These are phyloP conservation scores for Boletus reticulatus DNA, from an alignment of 768 basidiomycete genomes.

Conservation along the genomic window DNA sequence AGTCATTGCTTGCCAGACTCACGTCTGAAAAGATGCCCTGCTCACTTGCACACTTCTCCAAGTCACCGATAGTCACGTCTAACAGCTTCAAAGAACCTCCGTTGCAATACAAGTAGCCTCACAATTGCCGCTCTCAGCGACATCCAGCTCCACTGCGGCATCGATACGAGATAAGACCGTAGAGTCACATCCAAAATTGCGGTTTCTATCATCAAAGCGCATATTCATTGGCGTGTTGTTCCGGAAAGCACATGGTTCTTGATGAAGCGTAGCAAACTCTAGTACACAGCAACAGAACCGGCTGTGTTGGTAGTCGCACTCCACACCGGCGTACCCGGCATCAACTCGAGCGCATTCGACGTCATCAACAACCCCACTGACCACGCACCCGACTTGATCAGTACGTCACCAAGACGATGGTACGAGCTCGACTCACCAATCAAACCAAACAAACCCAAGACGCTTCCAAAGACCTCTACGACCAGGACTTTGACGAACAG, in stretches of 20 bases:
- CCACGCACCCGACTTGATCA: background rate
- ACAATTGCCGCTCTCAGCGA: too few species aligned
- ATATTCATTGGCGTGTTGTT: too few species aligned
- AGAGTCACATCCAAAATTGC: too few species aligned
- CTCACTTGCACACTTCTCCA: too few species aligned
- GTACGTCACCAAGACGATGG: background rate
- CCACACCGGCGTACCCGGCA: conserved; percentile 33
- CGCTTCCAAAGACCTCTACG: conserved; percentile 91
- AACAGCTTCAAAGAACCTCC: too few species aligned
- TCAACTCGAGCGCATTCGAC: conserved; percentile 60
- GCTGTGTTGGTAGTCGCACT: conserved; percentile 26
- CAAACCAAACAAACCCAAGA: conserved; percentile 88
- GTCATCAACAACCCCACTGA: conserved; percentile 83
- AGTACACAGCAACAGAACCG: conserved; percentile 35
- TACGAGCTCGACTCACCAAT: conserved; percentile 60
- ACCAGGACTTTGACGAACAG: conserved; percentile 97
- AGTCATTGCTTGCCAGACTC: too few species aligned
- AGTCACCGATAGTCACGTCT: too few species aligned
- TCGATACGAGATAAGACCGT: too few species aligned
- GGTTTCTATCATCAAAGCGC: too few species aligned
- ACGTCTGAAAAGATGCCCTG: too few species aligned
- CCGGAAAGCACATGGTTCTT: background rate
- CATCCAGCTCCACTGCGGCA: too few species aligned
- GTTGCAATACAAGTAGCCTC: too few species aligned
- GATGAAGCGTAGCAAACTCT: background rate